A percentile compares a stretch with the other conserved stretches of the same genome.
These are phyloP conservation scores for Radiomyces spectabilis DNA, from an alignment of 192 early-diverging fungal species.

Conservation along the genomic window DNA sequence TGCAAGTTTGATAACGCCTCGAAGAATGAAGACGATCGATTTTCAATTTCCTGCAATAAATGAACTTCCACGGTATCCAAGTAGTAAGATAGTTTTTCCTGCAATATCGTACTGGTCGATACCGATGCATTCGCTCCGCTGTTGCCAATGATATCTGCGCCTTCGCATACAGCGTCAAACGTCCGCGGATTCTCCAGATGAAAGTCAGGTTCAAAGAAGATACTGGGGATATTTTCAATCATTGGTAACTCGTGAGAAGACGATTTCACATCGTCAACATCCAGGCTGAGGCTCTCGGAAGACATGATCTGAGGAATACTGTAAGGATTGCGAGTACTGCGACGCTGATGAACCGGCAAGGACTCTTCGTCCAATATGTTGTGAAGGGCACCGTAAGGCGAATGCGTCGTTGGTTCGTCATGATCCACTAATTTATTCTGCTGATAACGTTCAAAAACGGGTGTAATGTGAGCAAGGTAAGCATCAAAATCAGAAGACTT, in stretches of 20 bases:
- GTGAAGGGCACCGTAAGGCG: conserved; percentile 27
- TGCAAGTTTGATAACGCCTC: conserved; percentile 89
- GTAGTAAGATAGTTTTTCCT: conserved; percentile 86
- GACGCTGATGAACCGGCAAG: conserved; percentile 42
- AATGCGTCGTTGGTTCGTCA: conserved; percentile 34
- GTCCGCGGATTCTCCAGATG: conserved; percentile 85
- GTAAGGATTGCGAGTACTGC: conserved; percentile 42
- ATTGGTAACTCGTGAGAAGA: conserved; percentile 51
- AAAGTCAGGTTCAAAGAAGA: conserved; percentile 84
- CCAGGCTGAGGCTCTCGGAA: conserved; percentile 18
- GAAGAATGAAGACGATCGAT: conserved; percentile 93
- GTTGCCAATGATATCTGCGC: conserved; percentile 50
- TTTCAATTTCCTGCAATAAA: conserved; percentile 89
- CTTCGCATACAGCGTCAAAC: conserved; percentile 77
- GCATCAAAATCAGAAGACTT: conserved; percentile 76
- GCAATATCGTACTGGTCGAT: conserved; percentile 63
- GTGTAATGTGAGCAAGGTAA: conserved; percentile 65
- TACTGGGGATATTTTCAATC: conserved; percentile 75
- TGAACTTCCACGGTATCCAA: conserved; percentile 93
- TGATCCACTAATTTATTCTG: conserved; percentile 50
- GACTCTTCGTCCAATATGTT: conserved; percentile 25
- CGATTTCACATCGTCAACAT: conserved; percentile 22
- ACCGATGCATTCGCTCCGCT: conserved; percentile 36
- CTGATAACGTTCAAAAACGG: conserved; percentile 77
- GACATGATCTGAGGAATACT: conserved; percentile 31